A percentile compares a stretch with the other conserved stretches of the same genome.
These are phyloP conservation scores for Vigna unguiculata DNA, from an alignment of 306 rosid genomes.

Conservation along the genomic window DNA sequence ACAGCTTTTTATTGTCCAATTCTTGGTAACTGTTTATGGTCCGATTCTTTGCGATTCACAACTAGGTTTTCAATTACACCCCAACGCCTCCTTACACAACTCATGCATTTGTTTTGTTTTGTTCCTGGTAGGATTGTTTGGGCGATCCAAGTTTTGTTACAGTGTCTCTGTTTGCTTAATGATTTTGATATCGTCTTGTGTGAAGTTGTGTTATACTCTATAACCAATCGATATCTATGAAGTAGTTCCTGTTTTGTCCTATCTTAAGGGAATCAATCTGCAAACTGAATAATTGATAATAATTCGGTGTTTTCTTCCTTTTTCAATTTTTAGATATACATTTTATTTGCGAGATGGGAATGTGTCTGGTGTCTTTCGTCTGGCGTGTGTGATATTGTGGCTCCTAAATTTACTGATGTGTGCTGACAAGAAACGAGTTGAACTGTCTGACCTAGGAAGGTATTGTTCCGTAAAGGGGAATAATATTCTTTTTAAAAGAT, in stretches of 20 bases:
- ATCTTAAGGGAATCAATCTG: not conserved
- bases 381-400: not conserved
- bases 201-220: not conserved
- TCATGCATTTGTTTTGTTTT: constrained; percentile 20
- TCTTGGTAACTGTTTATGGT: constrained; percentile 5
- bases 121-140: not conserved
- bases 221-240: not conserved
- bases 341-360: constrained; percentile 16
- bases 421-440: constrained; percentile 5
- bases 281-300: not conserved
- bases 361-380: constrained; percentile 17
- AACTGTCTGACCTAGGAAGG: not conserved
- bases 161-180: not conserved
- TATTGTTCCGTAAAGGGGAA: not conserved
- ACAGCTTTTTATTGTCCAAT: not conserved
- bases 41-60: not conserved
- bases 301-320: not conserved
- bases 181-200: constrained; percentile 2
- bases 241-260: not conserved
- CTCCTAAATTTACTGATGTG: not conserved
- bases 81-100: not conserved
- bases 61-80: constrained; percentile 41
- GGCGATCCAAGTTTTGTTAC: not conserved
- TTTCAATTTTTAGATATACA: constrained; percentile 1
- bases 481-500: too few species aligned